Evolutionary conservation across 2,329 filamentous ascomycete species (phyloP), one percentile per base, ranked within the genome.

Genomic region (Purpureocillium lavendulum): DNA sequence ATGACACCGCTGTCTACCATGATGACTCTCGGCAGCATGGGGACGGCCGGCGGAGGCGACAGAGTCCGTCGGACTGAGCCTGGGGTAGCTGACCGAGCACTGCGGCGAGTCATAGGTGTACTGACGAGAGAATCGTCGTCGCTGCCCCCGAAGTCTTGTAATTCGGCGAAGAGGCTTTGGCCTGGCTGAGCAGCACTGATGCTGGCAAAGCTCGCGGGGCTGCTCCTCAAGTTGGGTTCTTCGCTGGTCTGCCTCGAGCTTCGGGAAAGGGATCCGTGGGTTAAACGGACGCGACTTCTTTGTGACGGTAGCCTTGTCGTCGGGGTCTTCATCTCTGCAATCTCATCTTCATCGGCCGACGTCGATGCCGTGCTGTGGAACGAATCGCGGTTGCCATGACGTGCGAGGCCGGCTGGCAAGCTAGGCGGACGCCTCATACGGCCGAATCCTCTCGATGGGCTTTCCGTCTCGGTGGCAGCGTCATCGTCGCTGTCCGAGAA

Each of bases 401-500:
- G 55, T 33, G 50, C 44, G 28, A 61, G 43, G 9, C 49, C 50
- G 11, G 61, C 58, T 11, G 70, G 58, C 24, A 70, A 53, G 36
- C 55, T 61, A 4, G 67, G 65, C 4, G 65, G 60, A 26, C 62
- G 61, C 49, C 56, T 66, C 48, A 67, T 64, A 18, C 57, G 60
- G 29, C 62, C 61, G 30, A 65, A 60, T 18, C 64, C 67, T 50
- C 63, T 66, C 3, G 67, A 63, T 3, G 63, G 69, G 40, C 70
- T 74, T 58, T 96, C 90, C 3, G 89, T 97, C 64, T 97, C 92
- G 1, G 89, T 97, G 63, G 95, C 90, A 1, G 88, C 71, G 49
- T 88, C 84, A 45, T 87, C 87, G 40, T 87, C 87, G 41, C 79
- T 84, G 54, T 82, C 88, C 13, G 73, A 74, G 38, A 80, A 63